phyloP scores from a whole-genome alignment of 495 filamentous ascomycete species.

The Filosporella fistucella region DNA sequence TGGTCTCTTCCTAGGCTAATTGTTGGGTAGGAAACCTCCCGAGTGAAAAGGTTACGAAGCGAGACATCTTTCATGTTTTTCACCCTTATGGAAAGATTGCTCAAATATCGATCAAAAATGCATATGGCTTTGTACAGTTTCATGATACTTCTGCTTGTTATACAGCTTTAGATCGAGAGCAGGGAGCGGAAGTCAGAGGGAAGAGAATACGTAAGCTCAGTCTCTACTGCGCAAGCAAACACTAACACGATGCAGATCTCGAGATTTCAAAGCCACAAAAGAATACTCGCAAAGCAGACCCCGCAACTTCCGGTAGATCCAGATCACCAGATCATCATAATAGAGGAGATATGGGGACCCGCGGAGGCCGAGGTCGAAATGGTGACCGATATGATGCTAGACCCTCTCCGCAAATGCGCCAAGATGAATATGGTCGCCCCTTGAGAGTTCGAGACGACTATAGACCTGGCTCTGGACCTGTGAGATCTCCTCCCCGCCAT shows the following conservation, averaged over 20 bases:
- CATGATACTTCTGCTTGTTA: slow-evolving; percentile 69
- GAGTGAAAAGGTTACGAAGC: slow-evolving; percentile 88
- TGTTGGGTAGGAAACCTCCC: slow-evolving; percentile 74
- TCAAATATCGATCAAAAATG: slow-evolving; percentile 94
- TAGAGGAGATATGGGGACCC: slow-evolving; percentile 30
- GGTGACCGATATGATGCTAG: slow-evolving; percentile 28
- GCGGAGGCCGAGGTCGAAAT: slow-evolving; percentile 28
- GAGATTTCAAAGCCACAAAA: slow-evolving; percentile 90
- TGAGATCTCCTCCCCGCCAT: slow-evolving; percentile 43
- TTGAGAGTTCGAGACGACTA: slow-evolving; percentile 66
- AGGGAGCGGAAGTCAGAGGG: slow-evolving; percentile 73
- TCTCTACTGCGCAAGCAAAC: background rate
- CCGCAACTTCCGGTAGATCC: slow-evolving; percentile 46
- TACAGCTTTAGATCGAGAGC: slow-evolving; percentile 67
- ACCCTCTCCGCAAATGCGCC: slow-evolving; percentile 25
- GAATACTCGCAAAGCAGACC: slow-evolving; percentile 52
- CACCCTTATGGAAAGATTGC: slow-evolving; percentile 81
- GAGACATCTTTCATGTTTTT: slow-evolving; percentile 88
- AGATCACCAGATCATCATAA: slow-evolving; percentile 68
- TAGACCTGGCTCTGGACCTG: slow-evolving; percentile 47
- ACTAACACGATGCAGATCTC: slow-evolving; percentile 58
- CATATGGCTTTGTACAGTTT: slow-evolving; percentile 96
- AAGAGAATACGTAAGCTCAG: slow-evolving; percentile 82
- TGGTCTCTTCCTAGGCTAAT: no score
- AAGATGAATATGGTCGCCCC: slow-evolving; percentile 61